These are phyloP conservation scores for Sporothrix pallida DNA, from an alignment of 2,329 filamentous ascomycete species.

Conservation along the genomic window DNA sequence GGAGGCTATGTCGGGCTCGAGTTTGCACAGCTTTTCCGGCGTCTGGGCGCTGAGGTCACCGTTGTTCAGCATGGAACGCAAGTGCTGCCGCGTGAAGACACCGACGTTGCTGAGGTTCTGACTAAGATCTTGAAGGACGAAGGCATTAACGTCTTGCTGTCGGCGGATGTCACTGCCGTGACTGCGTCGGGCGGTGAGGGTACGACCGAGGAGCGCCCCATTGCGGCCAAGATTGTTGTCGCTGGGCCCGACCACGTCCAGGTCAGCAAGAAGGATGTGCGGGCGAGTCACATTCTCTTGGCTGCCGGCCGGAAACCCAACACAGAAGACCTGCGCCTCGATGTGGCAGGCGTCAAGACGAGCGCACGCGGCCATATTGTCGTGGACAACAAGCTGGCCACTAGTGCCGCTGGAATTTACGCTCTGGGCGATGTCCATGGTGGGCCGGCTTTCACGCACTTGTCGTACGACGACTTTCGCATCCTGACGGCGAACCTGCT, in stretches of 20 bases:
- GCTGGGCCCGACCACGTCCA: constrained; percentile 6
- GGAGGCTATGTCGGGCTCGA: constrained; percentile 61
- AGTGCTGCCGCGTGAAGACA: constrained; percentile 54
- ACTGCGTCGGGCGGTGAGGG: constrained; percentile 34
- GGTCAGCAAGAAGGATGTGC: constrained; percentile 39
- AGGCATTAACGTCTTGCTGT: constrained; percentile 45
- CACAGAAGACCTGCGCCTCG: constrained; percentile 53
- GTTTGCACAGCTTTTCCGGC: constrained; percentile 58
- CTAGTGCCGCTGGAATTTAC: constrained; percentile 51
- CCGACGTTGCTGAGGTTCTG: constrained; percentile 53
- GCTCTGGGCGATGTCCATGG: constrained; percentile 60
- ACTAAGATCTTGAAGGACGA: constrained; percentile 53
- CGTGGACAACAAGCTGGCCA: constrained; percentile 53
- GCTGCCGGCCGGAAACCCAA: constrained; percentile 58
- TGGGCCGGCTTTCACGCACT: constrained; percentile 60
- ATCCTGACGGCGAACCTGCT: constrained; percentile 56
- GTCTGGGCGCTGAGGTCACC: constrained; percentile 57
- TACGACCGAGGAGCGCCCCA: neutral
- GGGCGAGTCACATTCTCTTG: constrained; percentile 56
- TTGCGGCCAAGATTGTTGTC: constrained; percentile 18
- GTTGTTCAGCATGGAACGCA: constrained; percentile 53
- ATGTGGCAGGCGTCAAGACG: constrained; percentile 49
- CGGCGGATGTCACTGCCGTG: constrained; percentile 43
- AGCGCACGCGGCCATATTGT: constrained; percentile 52
- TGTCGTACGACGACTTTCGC: constrained; percentile 62